Evolutionary conservation across 129 eudicot genomes (phyloP).

Genomic region (Artemisia tridentata): DNA sequence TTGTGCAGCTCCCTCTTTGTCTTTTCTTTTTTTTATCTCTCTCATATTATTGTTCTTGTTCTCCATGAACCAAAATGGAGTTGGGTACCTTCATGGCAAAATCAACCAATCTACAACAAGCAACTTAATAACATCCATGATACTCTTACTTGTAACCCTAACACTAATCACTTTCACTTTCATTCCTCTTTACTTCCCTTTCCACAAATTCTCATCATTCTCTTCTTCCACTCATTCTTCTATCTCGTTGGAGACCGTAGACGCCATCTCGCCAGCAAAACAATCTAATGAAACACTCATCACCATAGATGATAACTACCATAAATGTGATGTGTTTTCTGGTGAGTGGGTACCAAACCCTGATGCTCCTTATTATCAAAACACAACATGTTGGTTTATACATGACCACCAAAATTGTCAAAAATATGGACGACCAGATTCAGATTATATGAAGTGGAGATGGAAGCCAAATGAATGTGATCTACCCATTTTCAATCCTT

Average conservation of each 20-base stretch:
- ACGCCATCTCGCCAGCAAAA: conserved; percentile 1
- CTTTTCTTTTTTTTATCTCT: background rate
- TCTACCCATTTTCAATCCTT: conserved; percentile 52
- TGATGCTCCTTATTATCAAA: conserved; percentile 65
- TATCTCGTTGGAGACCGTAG: background rate
- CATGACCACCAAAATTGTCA: conserved; percentile 87
- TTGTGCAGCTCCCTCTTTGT: background rate
- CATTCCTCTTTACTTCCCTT: conserved; percentile 40
- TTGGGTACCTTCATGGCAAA: conserved; percentile 22
- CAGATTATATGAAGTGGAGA: conserved; percentile 63
- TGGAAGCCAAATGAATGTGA: conserved; percentile 80
- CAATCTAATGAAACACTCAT: conserved; percentile 15
- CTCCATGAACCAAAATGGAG: conserved; percentile 29
- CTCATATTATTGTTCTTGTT: conserved; percentile 7
- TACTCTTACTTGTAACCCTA: conserved; percentile 28
- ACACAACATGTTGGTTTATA: conserved; percentile 64
- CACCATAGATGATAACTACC: conserved; percentile 32
- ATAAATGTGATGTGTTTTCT: conserved; percentile 57
- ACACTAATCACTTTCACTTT: conserved; percentile 38
- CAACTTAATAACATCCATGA: conserved; percentile 27
- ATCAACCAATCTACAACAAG: conserved; percentile 16
- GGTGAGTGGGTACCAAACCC: conserved; percentile 83
- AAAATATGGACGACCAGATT: conserved; percentile 64
- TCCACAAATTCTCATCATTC: conserved; percentile 21
- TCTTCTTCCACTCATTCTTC: conserved; percentile 18